Conservation (phyloP, 768 basidiomycete genomes). For the Kwoniella dejecticola region DNA sequence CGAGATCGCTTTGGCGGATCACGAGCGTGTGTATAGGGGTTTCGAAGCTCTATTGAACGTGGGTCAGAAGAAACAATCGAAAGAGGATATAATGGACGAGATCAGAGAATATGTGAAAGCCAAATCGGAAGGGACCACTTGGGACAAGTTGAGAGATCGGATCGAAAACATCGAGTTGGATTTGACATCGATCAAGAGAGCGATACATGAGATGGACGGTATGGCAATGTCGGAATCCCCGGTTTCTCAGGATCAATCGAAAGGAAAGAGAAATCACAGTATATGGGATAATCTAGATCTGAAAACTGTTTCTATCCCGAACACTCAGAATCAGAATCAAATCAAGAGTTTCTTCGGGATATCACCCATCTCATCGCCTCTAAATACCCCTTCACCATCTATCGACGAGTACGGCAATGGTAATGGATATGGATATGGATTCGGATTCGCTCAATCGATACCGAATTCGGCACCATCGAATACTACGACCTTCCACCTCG, state of each 20-base stretch:
- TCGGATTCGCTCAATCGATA: too few relatives aligned
- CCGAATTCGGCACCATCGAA: too few relatives aligned
- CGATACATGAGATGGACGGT: slow-evolving; percentile 38
- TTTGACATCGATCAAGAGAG: slow-evolving; percentile 43
- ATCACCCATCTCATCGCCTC: slow-evolving; percentile 11
- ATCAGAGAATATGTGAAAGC: slow-evolving; percentile 35
- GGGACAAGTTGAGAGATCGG: slow-evolving; percentile 27
- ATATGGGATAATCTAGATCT: slow-evolving; percentile 28
- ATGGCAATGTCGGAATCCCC: slow-evolving; percentile 22
- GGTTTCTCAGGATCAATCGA: too few relatives aligned
- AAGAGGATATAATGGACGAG: slow-evolving; percentile 30
- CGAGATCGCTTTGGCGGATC: slow-evolving; percentile 53
- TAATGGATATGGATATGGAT: background rate
- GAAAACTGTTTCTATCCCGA: slow-evolving; percentile 23
- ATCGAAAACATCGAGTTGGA: slow-evolving; percentile 49
- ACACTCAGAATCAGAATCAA: background rate
- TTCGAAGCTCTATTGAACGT: slow-evolving; percentile 52
- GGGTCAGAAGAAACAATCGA: slow-evolving; percentile 22
- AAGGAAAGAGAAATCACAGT: slow-evolving; percentile 10
- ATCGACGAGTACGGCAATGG: background rate
- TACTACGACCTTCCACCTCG: background rate
- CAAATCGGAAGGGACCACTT: slow-evolving; percentile 24
- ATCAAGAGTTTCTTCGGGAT: background rate
- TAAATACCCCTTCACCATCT: slow-evolving; percentile 10
- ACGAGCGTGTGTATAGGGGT: slow-evolving; percentile 49